Percentiles rank a stretch among this genome's conserved stretches.
phyloP scores from a whole-genome alignment of 345 rosid species.

The Arabis alpina region DNA sequence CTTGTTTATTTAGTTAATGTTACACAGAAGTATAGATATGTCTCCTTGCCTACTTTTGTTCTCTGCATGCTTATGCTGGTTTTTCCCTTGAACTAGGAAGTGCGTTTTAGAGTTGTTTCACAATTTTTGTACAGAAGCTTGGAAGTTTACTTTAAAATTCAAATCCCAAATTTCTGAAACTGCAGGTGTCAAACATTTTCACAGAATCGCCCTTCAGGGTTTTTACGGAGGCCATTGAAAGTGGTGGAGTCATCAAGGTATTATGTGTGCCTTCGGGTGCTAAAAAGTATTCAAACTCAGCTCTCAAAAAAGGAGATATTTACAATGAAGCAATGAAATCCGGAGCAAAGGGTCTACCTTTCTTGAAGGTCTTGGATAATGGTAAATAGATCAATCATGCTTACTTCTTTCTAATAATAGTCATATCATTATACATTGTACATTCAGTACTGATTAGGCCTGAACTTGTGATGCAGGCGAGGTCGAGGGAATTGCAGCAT shows the following conservation, averaged over 20 bases:
- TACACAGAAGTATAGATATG: background rate
- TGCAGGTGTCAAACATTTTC: conserved; percentile 88
- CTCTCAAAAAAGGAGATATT: conserved; percentile 93
- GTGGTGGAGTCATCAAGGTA: conserved; percentile 76
- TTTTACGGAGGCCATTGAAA: conserved; percentile 68
- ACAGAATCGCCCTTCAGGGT: conserved; percentile 73
- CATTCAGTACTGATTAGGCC: conserved; percentile 15
- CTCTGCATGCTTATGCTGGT: background rate
- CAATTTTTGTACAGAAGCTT: background rate
- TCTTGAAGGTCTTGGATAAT: conserved; percentile 84
- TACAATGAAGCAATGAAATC: conserved; percentile 84
- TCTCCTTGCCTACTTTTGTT: conserved; percentile 23
- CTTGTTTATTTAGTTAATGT: conserved; percentile 16
- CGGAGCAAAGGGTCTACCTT: conserved; percentile 96
- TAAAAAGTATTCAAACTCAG: conserved; percentile 74
- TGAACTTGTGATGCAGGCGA: conserved; percentile 40
- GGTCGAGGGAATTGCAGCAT: conserved; percentile 80
- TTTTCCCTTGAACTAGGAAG: background rate
- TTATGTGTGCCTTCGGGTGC: conserved; percentile 82
- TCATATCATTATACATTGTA: background rate
- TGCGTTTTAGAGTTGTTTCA: background rate
- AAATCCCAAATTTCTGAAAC: conserved; percentile 26
- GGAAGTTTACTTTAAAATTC: background rate
- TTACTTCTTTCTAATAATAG: conserved; percentile 6
- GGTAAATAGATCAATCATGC: conserved; percentile 49